Percentiles rank a stretch among this genome's conserved stretches.
These are phyloP conservation scores for Penicillium sp. DNA, from an alignment of 2,329 filamentous ascomycete genomes.

Conservation along the genomic window DNA sequence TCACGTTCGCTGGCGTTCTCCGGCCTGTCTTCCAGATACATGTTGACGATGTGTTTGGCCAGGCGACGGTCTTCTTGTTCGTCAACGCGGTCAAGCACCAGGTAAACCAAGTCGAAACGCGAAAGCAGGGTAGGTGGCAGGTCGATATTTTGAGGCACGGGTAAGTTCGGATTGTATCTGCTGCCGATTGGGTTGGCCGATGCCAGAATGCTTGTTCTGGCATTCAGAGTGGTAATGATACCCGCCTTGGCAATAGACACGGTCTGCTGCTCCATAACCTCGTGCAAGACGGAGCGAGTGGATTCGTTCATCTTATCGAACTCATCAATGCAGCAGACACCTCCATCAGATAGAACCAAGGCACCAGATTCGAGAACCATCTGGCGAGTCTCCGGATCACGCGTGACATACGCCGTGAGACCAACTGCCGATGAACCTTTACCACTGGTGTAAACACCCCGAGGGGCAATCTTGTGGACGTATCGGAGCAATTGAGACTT, in stretches of 20 bases:
- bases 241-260: conserved; percentile 79
- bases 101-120: conserved; percentile 94
- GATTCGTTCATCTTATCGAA: conserved; percentile 82
- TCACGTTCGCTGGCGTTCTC: conserved; percentile 79
- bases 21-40: conserved; percentile 95
- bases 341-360: conserved; percentile 73
- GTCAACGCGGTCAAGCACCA: conserved; percentile 92
- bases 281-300: conserved; percentile 74
- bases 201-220: conserved; percentile 90
- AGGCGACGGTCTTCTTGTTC: conserved; percentile 87
- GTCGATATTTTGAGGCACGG: conserved; percentile 97
- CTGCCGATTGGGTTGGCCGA: conserved; percentile 98
- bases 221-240: conserved; percentile 88
- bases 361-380: conserved; percentile 77
- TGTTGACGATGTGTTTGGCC: conserved; percentile 88
- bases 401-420: conserved; percentile 77
- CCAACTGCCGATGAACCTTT: conserved; percentile 78
- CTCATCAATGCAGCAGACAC: conserved; percentile 79
- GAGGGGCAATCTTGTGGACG: conserved; percentile 95
- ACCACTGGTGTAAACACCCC: conserved; percentile 77
- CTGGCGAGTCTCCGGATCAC: conserved; percentile 74
- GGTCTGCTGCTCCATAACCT: conserved; percentile 83
- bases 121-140: conserved; percentile 92
- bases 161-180: conserved; percentile 94
- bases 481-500: conserved; percentile 96